Percentiles rank a stretch among this genome's conserved stretches.
Conservation (phyloP, 768 basidiomycete genomes). For the Porphyrellus cyaneotinctus region DNA sequence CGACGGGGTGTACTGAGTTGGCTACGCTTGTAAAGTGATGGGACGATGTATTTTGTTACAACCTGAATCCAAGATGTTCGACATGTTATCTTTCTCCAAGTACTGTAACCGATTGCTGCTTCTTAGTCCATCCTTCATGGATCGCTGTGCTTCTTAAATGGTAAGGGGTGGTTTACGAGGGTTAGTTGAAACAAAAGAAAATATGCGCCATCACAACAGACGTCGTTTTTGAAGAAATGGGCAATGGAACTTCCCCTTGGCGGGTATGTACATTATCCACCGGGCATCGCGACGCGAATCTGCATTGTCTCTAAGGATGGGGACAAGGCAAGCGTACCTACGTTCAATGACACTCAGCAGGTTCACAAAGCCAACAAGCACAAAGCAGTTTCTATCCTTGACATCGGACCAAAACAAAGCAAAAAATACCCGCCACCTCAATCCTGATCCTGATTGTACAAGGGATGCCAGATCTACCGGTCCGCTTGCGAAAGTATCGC, state of each 20-base stretch:
- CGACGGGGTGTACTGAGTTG: neutral
- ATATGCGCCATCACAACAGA: neutral
- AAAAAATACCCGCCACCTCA: neutral
- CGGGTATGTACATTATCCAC: neutral
- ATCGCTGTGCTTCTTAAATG: too few species aligned
- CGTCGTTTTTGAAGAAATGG: neutral
- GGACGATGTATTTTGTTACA: neutral
- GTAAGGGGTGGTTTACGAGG: neutral
- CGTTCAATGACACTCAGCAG: neutral
- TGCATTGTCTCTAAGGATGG: conserved; percentile 4
- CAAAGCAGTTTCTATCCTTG: conserved; percentile 15
- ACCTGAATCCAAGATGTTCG: neutral
- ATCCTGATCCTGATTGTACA: neutral
- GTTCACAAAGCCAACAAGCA: neutral
- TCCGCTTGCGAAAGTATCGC: neutral
- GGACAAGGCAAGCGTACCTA: conserved; percentile 8
- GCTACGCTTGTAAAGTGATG: neutral
- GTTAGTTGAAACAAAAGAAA: neutral
- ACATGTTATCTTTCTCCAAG: too few species aligned
- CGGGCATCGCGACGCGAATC: neutral
- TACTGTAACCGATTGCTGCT: too few species aligned
- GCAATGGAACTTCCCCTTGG: neutral
- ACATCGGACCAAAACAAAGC: conserved; percentile 19
- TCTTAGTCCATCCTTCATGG: too few species aligned
- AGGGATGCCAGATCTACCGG: neutral